Base-by-base conservation (phyloP, 208 protist species). In the Acanthamoeba royreba region DNA sequence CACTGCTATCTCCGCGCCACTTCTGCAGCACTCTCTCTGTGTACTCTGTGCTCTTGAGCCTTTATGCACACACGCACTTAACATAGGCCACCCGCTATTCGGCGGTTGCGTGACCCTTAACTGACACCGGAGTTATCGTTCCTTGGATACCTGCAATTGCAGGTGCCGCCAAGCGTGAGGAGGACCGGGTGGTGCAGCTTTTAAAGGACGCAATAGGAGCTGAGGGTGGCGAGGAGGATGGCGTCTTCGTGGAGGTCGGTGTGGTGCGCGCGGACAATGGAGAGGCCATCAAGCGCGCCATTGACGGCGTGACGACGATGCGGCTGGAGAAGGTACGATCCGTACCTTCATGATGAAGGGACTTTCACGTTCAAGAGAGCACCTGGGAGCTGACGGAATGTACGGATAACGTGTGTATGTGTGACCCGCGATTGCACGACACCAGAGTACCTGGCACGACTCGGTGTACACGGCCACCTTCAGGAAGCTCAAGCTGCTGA, bases 401-500 rank as follows among this genome's bases (percentile, higher is more conserved):
- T n/a, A n/a, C n/a, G n/a, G n/a, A n/a, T n/a, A n/a, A n/a, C 17
- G 25, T 17, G 17, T 61, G 52, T 61, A 61, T 61, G 19, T 17
- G 17, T 22, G 19, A 25, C 52, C 22, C 22, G n/a, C n/a, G n/a
- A 35, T 43, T 19, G 13, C 4, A 40, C 38, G 19, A 25, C 40
- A 5, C 31, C 77, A 58, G 45, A 87, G 45, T 28, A 35, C 31
- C 25, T 87, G 77, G 77, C 22, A 58, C 15, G 2, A 13, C 19
- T 31, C 38, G 11, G 66, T 77, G 42, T 49, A 40, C 43, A 40
- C 47, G 28, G 77, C 77, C 4, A 55, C 77, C 1, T 87, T 87
- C 77, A 53, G 11, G 77, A 87, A 87, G 77, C 77, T 87, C 47
- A 87, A 87, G 45, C 42, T 87, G 7, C 77, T 87, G 1, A 87